Conservation (phyloP, 345 rosid genomes). For the Eucalyptus victrix region DNA sequence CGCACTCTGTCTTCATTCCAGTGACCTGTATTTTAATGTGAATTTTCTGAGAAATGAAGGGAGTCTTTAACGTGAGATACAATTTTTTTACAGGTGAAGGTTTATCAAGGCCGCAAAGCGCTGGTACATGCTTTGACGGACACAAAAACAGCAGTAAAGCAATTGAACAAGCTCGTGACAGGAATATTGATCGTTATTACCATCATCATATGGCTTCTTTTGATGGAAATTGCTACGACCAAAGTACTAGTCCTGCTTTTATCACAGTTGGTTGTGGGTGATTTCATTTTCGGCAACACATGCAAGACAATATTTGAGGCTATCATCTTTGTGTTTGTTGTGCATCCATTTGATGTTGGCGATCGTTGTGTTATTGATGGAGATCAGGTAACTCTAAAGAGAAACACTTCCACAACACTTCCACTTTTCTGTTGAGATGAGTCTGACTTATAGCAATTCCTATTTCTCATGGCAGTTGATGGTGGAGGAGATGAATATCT, state of each 20-base stretch:
- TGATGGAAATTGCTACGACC: slow-evolving; percentile 55
- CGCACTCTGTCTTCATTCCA: neutral
- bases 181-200: slow-evolving; percentile 30
- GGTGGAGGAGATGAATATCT: too few relatives aligned
- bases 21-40: neutral
- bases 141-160: slow-evolving; percentile 87
- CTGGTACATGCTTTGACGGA: slow-evolving; percentile 68
- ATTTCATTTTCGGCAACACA: slow-evolving; percentile 66
- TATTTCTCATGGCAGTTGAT: too few relatives aligned
- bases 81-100: slow-evolving; percentile 43
- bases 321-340: too few relatives aligned
- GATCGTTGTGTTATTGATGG: too few relatives aligned
- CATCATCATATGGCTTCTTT: slow-evolving; percentile 53
- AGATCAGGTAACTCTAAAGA: too few relatives aligned
- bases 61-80: neutral
- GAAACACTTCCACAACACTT: too few relatives aligned
- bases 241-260: slow-evolving; percentile 55
- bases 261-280: slow-evolving; percentile 52
- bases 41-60: neutral
- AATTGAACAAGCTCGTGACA: slow-evolving; percentile 48
- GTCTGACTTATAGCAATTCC: too few relatives aligned
- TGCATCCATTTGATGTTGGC: too few relatives aligned
- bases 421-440: too few relatives aligned
- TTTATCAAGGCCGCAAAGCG: slow-evolving; percentile 65
- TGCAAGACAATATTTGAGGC: slow-evolving; percentile 21